phyloP scores from a whole-genome alignment of 306 rosid species.

The Glycine tomentella region DNA sequence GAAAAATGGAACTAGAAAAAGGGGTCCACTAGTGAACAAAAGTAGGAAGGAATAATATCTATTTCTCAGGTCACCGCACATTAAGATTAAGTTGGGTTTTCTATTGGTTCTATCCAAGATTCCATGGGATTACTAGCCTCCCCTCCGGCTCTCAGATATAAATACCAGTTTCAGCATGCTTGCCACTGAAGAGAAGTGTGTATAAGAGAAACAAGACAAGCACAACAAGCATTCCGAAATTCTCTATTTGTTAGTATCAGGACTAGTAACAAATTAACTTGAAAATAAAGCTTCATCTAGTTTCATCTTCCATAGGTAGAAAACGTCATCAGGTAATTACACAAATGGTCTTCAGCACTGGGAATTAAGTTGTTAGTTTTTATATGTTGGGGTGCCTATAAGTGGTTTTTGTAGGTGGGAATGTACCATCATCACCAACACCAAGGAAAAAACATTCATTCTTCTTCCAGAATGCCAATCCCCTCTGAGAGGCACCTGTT shows the following conservation, averaged over 20 bases:
- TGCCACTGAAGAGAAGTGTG: conserved; percentile 53
- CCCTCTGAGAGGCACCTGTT: conserved; percentile 79
- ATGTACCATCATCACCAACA: conserved; percentile 73
- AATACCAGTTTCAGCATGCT: conserved; percentile 54
- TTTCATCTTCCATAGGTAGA: conserved; percentile 42
- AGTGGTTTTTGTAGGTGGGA: conserved; percentile 48
- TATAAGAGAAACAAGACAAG: conserved; percentile 47
- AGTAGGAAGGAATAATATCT: conserved; percentile 71
- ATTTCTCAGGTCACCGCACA: conserved; percentile 62
- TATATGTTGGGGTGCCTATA: conserved; percentile 41
- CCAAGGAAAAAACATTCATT: conserved; percentile 69
- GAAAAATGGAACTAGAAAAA: conserved; percentile 51
- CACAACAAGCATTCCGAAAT: conserved; percentile 44
- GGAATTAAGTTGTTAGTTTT: conserved; percentile 27
- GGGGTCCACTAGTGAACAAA: conserved; percentile 58
- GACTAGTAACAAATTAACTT: not conserved
- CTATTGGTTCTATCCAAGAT: conserved; percentile 66
- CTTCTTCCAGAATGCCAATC: conserved; percentile 70
- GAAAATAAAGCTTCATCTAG: conserved; percentile 49
- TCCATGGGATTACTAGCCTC: conserved; percentile 45
- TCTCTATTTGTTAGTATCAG: conserved; percentile 32
- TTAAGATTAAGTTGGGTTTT: conserved; percentile 51
- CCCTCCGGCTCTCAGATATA: conserved; percentile 52
- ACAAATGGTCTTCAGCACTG: conserved; percentile 33
- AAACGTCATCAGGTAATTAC: conserved; percentile 43